These are phyloP conservation scores for Caulochytrium protostelioides DNA, from an alignment of 371 early-diverging fungal genomes.

Conservation along the genomic window DNA sequence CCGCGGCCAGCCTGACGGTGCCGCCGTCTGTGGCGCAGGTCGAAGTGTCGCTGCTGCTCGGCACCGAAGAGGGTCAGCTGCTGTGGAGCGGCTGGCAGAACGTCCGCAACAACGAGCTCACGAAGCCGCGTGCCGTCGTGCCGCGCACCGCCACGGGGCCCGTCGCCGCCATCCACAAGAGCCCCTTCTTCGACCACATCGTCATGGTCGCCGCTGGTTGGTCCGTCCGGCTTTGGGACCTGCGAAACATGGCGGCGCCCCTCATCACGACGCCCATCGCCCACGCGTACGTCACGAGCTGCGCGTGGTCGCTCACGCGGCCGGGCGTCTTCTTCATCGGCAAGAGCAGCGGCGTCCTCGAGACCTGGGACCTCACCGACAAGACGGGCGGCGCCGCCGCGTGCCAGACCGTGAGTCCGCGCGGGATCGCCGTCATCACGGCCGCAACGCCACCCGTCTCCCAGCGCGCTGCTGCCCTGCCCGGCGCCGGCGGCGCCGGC, in stretches of 20 bases:
- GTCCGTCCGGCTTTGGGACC: conserved; percentile 28
- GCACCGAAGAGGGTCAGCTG: too few species aligned
- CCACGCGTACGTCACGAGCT: conserved; percentile 12
- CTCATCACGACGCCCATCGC: conserved; percentile 13
- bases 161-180: conserved; percentile 1
- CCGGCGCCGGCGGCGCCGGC: too few species aligned
- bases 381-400: too few species aligned
- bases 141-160: too few species aligned
- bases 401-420: too few species aligned
- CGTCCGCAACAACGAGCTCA: too few species aligned
- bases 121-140: too few species aligned
- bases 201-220: conserved; percentile 28
- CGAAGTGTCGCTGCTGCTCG: too few species aligned
- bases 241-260: conserved; percentile 17
- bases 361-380: conserved; percentile 35
- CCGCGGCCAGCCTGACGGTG: too few species aligned
- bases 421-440: conserved; percentile 17
- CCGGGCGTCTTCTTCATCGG: conserved; percentile 34
- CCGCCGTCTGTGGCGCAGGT: too few species aligned
- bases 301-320: conserved; percentile 30
- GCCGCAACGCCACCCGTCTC: conserved; percentile 19
- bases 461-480: conserved; percentile 5
- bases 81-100: too few species aligned
- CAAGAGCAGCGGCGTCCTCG: conserved; percentile 23
- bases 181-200: conserved; percentile 29